Base-by-base conservation (phyloP, 2,329 filamentous ascomycete species). In the Stemphylium vesicarium region DNA sequence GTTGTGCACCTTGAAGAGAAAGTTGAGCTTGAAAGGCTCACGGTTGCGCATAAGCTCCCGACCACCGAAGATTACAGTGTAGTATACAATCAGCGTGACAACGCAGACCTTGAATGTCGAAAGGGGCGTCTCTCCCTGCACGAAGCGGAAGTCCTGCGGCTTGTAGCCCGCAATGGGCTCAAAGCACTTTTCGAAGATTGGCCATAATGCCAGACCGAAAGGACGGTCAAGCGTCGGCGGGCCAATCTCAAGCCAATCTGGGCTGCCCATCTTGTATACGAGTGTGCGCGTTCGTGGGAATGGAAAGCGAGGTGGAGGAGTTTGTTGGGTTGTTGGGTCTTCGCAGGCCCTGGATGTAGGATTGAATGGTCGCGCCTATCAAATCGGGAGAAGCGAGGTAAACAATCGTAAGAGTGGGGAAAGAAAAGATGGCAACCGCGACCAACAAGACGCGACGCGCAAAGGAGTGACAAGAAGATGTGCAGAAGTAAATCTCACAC, bases 1-100 rank as follows among this genome's bases (percentile, higher is more conserved):
- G 84, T 99, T 99, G 86, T 99, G 94, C 74, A 97, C 85, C 81
- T 96, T 90, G 84, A 98, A 98, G 55, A 95, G 81, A 13, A 84
- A 82, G 82, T 91, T 95, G 73, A 98, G 85, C 84, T 96, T 91
- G 81, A 95, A 89, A 18, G 94, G 84, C 74, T 88, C 84, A 61
- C 91, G 86, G 72, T 90, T 88, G 79, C 91, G 91, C 95, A 99
- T 98, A 69, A 92, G 75, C 79, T 96, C 91, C 63, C 94, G 86
- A 56, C 94, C 95, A 62, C 93, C 93, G 66, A 98, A 96, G 72
- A 98, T 95, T 80, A 96, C 82, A 65, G 90, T 80, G 79, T 98
- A 98, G 88, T 98, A 99, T 75, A 90, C 80, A 72, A 92, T 80
- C 68, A 97, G 88, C 75, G 92, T 89, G 66, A 90, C 85, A 56